A percentile compares a stretch with the other conserved stretches of the same genome.
phyloP scores from a whole-genome alignment of 495 filamentous ascomycete species.

The Tuber aestivum region DNA sequence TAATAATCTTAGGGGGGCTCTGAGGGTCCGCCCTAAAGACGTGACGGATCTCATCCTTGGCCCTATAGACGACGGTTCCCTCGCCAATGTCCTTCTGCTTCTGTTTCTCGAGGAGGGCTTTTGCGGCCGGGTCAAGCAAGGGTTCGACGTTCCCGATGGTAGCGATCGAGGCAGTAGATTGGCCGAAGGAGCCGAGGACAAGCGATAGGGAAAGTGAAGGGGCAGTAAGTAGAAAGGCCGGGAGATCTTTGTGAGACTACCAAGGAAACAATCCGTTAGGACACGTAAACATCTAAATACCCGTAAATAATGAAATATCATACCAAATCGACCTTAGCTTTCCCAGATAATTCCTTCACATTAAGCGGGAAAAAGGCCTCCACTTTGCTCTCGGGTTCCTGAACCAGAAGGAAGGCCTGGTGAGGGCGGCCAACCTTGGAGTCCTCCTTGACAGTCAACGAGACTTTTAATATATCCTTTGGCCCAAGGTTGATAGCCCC shows the following conservation, averaged over 20 bases:
- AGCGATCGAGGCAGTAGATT: slow-evolving; percentile 18
- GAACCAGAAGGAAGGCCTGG: slow-evolving; percentile 82
- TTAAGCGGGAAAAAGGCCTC: slow-evolving; percentile 84
- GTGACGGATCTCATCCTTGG: slow-evolving; percentile 69
- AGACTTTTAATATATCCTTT: slow-evolving; percentile 72
- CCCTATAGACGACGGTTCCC: slow-evolving; percentile 26
- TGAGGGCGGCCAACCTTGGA: slow-evolving; percentile 75
- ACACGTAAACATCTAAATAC: neutral
- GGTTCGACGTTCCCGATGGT: slow-evolving; percentile 28
- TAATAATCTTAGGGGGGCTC: slow-evolving; percentile 77
- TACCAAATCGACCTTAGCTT: slow-evolving; percentile 67
- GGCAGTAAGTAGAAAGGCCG: slow-evolving; percentile 67
- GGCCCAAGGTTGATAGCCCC: slow-evolving; percentile 59
- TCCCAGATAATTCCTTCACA: slow-evolving; percentile 66
- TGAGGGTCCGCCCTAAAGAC: slow-evolving; percentile 74
- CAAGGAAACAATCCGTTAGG: slow-evolving; percentile 40
- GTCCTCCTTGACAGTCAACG: slow-evolving; percentile 72
- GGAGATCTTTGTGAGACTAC: slow-evolving; percentile 85
- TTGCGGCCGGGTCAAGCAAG: slow-evolving; percentile 52
- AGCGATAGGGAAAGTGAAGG: slow-evolving; percentile 67
- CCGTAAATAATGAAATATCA: slow-evolving; percentile 33
- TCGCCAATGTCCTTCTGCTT: slow-evolving; percentile 37
- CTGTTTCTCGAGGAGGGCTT: slow-evolving; percentile 56
- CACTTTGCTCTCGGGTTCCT: slow-evolving; percentile 65
- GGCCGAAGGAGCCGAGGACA: slow-evolving; percentile 79